phyloP scores from a whole-genome alignment of 2,329 filamentous ascomycete species.

The Penicillium sclerotiorum region DNA sequence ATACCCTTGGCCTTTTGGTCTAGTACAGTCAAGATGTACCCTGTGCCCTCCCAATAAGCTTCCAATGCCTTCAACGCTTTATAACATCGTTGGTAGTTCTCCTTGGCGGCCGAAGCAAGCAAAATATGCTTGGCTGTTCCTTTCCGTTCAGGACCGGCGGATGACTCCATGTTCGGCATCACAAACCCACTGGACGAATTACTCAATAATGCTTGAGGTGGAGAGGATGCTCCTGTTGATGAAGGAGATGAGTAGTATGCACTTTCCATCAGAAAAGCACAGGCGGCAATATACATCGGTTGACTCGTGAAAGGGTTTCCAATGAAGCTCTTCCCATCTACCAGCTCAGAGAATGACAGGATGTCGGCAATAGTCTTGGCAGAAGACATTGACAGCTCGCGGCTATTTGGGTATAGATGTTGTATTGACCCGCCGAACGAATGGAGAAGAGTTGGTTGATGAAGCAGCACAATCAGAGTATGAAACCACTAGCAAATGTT shows the following conservation, averaged over 20 bases:
- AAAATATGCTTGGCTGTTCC: conserved; percentile 68
- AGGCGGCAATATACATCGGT: conserved; percentile 88
- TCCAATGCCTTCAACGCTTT: conserved; percentile 80
- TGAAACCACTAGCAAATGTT: conserved; percentile 68
- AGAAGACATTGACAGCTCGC: conserved; percentile 80
- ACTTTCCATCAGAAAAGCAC: conserved; percentile 84
- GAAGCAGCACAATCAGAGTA: conserved; percentile 78
- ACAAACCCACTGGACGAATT: conserved; percentile 39
- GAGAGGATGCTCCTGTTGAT: conserved; percentile 59
- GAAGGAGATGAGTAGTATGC: conserved; percentile 68
- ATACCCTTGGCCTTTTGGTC: conserved; percentile 88
- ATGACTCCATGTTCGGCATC: conserved; percentile 35
- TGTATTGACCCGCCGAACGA: conserved; percentile 71
- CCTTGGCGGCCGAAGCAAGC: conserved; percentile 76
- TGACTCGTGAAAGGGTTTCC: conserved; percentile 89
- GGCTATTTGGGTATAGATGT: conserved; percentile 76
- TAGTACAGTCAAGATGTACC: conserved; percentile 82
- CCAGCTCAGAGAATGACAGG: conserved; percentile 79
- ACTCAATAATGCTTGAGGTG: conserved; percentile 34
- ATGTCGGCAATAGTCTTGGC: conserved; percentile 93
- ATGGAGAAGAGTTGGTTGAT: conserved; percentile 80
- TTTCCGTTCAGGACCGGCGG: conserved; percentile 32
- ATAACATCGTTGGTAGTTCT: conserved; percentile 86
- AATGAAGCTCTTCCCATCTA: conserved; percentile 82
- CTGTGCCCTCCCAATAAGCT: conserved; percentile 81